Base-by-base conservation (phyloP, 2,329 filamentous ascomycete genomes). In the Alternaria ethzedia region DNA sequence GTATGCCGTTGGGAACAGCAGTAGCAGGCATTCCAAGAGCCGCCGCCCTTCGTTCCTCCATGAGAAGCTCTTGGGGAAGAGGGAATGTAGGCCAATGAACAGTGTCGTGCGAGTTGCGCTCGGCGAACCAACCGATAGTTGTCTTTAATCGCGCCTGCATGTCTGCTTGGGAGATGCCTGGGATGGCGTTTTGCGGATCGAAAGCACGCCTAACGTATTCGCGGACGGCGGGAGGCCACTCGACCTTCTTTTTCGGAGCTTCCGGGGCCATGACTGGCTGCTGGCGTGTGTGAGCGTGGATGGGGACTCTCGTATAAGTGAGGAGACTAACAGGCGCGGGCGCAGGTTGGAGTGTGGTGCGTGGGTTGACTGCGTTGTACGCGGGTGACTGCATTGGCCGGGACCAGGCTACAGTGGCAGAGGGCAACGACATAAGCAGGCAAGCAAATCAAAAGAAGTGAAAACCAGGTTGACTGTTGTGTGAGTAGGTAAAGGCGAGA, bases 181-280 rank as follows among this genome's bases (percentile, higher is more conserved):
- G 65, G 44, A 84, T 79, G 41, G 73, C 71, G 76, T 94, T 92
- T 62, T 89, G 87, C 25, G 89, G 87, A 54, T 92, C 89, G 78
- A 98, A 98, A 25, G 94, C 94, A 75, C 94, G 90, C 75, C 94
- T 91, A 30, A 98, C 95, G 82, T 97, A 98, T 69, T 87, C 85
- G 72, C 94, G 91, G 64, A 98, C 93, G n/a, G 90, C 88, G 46
- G 88, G 84, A 30, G 94, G 90, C 90, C 93, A 98, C 71, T 91
- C 88, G 73, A 91, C 89, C 83, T 91, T 92, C 76, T 78, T 78
- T 55, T 59, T 62, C 17, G 59, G 43, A 25, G 49, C 47, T 36
- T 62, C 59, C 63, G 77, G 46, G 45, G 61, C 54, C 61, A 55
- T 51, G 49, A 71, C 61, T 52, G 65, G 45, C 71, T 74, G 72